Evolutionary conservation across 257 asterid species (phyloP).

Genomic region (Cinchona pubescens): DNA sequence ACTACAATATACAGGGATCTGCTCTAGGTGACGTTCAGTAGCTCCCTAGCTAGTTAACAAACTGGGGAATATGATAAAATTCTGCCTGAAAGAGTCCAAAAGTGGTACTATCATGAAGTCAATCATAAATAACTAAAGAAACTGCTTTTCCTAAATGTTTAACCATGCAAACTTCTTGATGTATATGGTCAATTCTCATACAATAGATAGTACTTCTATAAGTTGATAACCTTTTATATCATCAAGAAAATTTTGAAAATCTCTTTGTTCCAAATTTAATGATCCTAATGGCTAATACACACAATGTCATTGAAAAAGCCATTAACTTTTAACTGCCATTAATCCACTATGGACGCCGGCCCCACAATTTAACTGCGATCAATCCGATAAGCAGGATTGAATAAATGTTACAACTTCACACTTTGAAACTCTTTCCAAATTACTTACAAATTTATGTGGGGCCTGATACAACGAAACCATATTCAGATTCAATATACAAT

Average conservation of each 20-base stretch:
- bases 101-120: background rate
- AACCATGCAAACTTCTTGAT: constrained; percentile 5
- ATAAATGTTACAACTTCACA: no score
- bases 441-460: no score
- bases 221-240: background rate
- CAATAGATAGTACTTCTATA: no score
- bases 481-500: no score
- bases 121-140: background rate
- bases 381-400: no score
- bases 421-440: no score
- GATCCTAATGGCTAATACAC: background rate
- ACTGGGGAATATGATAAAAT: background rate
- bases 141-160: background rate
- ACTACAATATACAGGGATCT: background rate
- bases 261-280: background rate
- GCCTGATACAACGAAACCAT: no score
- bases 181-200: background rate
- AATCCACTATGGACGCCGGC: background rate
- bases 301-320: background rate
- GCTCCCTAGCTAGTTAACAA: background rate
- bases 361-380: background rate
- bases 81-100: background rate
- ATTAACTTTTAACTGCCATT: no score
- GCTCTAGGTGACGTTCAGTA: background rate
- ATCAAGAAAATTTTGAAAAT: background rate